phyloP scores from a whole-genome alignment of 148 eudicot species.

The Chenopodium berlandieri region DNA sequence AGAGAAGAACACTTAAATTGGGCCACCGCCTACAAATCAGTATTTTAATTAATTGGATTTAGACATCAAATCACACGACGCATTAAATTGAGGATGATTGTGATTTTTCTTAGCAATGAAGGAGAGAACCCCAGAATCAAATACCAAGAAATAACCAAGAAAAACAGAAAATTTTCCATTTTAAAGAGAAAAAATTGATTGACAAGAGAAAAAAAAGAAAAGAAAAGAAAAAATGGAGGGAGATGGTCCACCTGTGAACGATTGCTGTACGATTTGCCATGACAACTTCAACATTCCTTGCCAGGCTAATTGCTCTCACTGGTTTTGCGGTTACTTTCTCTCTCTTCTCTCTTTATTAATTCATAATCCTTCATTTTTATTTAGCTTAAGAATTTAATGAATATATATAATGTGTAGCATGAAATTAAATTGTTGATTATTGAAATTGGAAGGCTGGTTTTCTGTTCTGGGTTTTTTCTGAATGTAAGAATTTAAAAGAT shows the following conservation, averaged over 20 bases:
- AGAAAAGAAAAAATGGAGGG: conserved; percentile 18
- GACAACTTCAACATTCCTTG: conserved; percentile 65
- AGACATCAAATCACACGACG: neutral
- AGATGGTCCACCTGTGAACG: conserved; percentile 53
- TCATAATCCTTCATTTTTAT: neutral
- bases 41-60: neutral
- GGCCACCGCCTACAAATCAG: neutral
- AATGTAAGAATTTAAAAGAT: neutral
- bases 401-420: neutral
- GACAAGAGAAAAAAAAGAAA: neutral
- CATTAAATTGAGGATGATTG: neutral
- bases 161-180: neutral
- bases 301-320: conserved; percentile 96
- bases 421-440: neutral
- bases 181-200: neutral
- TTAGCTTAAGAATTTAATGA: neutral
- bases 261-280: conserved; percentile 84
- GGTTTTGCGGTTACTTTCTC: conserved; percentile 76
- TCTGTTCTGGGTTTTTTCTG: neutral
- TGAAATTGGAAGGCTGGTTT: neutral
- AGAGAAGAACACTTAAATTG: neutral
- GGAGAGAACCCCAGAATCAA: neutral
- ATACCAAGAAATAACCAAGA: neutral
- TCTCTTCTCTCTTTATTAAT: neutral
- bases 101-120: conserved; percentile 15